phyloP scores from a whole-genome alignment of 805 yeast species.

The Priceomyces haplophilus region DNA sequence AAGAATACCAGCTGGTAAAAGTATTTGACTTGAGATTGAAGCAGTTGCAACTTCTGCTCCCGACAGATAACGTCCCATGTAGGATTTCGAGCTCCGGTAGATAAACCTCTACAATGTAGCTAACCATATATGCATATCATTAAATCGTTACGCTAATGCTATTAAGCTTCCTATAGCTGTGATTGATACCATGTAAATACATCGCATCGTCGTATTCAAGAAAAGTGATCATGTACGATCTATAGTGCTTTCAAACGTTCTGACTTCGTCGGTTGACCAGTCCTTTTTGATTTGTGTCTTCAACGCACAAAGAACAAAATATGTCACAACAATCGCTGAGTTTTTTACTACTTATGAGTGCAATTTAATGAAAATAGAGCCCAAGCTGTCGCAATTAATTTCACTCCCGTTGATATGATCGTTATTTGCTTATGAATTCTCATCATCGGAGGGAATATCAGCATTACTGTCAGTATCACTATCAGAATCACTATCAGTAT shows the following conservation, averaged over 20 bases:
- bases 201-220: no score
- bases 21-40: no score
- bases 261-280: not conserved
- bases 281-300: not conserved
- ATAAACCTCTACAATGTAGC: no score
- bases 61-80: no score
- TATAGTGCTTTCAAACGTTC: not conserved
- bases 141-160: not conserved
- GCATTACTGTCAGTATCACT: not conserved
- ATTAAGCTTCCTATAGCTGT: not conserved
- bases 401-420: no score
- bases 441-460: no score
- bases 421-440: no score
- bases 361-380: not conserved
- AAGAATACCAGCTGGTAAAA: no score
- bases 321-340: not conserved
- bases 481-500: constrained; percentile 5
- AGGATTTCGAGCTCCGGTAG: no score
- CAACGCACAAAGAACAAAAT: not conserved
- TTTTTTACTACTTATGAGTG: not conserved
- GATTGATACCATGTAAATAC: no score
- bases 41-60: no score
- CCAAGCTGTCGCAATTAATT: not conserved
- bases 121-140: constrained; percentile 1
- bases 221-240: not conserved